Percentiles rank a stretch among this genome's conserved stretches.
phyloP scores from a whole-genome alignment of 2,329 filamentous ascomycete genomes.

The Davidsoniella neocaledoniae region DNA sequence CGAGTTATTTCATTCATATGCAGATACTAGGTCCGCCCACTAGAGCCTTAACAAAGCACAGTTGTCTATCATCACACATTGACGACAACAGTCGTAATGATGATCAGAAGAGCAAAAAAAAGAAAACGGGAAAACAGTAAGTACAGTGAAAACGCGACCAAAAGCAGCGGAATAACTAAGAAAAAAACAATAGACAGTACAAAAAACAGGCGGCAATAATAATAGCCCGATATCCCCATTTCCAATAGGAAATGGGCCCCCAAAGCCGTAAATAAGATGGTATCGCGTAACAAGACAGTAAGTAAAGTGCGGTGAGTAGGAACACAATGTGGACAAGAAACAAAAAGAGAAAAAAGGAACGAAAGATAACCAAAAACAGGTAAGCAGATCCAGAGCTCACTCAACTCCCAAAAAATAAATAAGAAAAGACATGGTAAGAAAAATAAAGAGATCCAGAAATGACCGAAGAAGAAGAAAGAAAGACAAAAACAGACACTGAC shows the following conservation, averaged over 20 bases:
- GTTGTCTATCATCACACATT: background rate
- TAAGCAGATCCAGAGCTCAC: background rate
- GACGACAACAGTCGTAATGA: background rate
- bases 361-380: background rate
- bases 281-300: too few species aligned
- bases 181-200: background rate
- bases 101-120: background rate
- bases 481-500: background rate
- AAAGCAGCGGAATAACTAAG: background rate
- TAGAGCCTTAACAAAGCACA: conserved; percentile 1
- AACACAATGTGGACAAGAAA: background rate
- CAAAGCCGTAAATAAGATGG: background rate
- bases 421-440: conserved; percentile 8
- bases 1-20: too few species aligned
- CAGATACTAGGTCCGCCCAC: too few species aligned
- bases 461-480: too few species aligned
- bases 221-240: background rate
- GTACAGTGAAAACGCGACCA: too few species aligned
- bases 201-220: background rate
- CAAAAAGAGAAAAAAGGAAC: conserved; percentile 7
- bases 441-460: conserved; percentile 3
- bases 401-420: background rate
- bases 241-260: background rate
- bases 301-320: background rate
- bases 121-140: background rate